These are phyloP conservation scores for Acanthamoeba castellanii DNA, from an alignment of 208 protist genomes.

Conservation along the genomic window DNA sequence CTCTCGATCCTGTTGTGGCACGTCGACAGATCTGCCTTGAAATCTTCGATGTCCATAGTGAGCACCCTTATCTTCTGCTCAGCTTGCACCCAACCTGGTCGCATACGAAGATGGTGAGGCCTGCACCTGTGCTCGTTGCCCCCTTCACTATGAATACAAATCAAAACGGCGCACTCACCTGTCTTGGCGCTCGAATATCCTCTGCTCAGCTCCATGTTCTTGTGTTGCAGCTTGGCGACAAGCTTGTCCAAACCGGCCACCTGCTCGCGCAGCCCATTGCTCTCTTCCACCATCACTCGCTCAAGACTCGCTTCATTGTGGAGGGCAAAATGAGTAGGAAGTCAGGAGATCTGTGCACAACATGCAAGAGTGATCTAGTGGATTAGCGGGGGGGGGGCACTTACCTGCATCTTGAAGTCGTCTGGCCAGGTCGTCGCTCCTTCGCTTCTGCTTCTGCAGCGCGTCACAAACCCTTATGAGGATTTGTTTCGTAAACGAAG, in stretches of 20 bases:
- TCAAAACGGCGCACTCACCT: background rate
- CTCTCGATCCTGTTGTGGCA: conserved; percentile 67
- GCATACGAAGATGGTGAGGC: background rate
- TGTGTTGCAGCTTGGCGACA: conserved; percentile 39
- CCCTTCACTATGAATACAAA: background rate
- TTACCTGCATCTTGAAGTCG: conserved; percentile 10
- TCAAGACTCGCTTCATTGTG: background rate
- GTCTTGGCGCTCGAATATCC: background rate
- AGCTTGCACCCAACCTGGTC: conserved; percentile 41
- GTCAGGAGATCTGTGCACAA: background rate
- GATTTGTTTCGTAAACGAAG: conserved; percentile 35
- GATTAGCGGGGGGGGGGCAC: background rate
- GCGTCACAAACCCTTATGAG: conserved; percentile 40
- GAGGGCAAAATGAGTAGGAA: background rate
- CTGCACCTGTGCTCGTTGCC: background rate
- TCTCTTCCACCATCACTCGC: conserved; percentile 19
- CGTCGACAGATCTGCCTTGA: conserved; percentile 37
- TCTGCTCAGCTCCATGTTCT: background rate
- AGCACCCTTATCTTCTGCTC: conserved; percentile 18
- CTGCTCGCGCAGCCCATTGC: background rate
- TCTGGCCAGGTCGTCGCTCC: conserved; percentile 1
- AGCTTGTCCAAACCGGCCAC: background rate
- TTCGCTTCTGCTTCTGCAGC: conserved; percentile 12
- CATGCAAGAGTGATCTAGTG: background rate
- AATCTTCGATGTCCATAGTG: conserved; percentile 32